These are phyloP conservation scores for Yarrowia osloensis DNA, from an alignment of 805 yeast genomes.

Conservation along the genomic window DNA sequence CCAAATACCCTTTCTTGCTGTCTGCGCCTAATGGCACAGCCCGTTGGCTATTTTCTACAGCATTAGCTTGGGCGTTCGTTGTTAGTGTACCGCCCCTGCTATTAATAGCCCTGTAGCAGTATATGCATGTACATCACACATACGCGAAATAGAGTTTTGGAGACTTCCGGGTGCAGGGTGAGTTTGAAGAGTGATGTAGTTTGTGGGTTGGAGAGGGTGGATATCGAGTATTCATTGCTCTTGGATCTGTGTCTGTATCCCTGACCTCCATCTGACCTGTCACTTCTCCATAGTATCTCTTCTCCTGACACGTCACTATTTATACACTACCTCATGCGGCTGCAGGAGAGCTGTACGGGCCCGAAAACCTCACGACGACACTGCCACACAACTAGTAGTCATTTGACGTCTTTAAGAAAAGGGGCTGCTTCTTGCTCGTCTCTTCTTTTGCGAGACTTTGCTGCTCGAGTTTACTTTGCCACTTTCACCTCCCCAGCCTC, in stretches of 20 bases:
- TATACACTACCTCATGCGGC: slow-evolving; percentile 16
- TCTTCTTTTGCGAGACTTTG: background rate
- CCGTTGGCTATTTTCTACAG: background rate
- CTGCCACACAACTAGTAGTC: slow-evolving; percentile 12
- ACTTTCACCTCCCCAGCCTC: background rate
- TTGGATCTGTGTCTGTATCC: too few relatives aligned
- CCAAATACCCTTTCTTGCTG: too few relatives aligned
- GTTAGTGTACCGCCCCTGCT: slow-evolving; percentile 13
- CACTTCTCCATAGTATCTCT: too few relatives aligned
- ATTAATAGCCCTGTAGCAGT: slow-evolving; percentile 1
- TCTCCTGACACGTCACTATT: slow-evolving; percentile 7
- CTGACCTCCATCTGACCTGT: too few relatives aligned
- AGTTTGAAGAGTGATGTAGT: too few relatives aligned
- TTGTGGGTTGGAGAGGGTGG: too few relatives aligned
- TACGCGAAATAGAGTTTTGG: slow-evolving; percentile 8
- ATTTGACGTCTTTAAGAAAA: background rate
- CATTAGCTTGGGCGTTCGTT: too few relatives aligned
- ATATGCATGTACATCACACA: background rate
- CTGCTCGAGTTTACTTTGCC: background rate
- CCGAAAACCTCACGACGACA: slow-evolving; percentile 22
- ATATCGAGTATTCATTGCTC: too few relatives aligned
- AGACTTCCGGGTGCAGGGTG: background rate
- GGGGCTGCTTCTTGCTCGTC: too few relatives aligned
- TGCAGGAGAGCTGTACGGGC: slow-evolving; percentile 8
- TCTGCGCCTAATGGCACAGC: background rate